Base-by-base conservation (phyloP, 2,329 filamentous ascomycete genomes). In the Fusarium sp. region DNA sequence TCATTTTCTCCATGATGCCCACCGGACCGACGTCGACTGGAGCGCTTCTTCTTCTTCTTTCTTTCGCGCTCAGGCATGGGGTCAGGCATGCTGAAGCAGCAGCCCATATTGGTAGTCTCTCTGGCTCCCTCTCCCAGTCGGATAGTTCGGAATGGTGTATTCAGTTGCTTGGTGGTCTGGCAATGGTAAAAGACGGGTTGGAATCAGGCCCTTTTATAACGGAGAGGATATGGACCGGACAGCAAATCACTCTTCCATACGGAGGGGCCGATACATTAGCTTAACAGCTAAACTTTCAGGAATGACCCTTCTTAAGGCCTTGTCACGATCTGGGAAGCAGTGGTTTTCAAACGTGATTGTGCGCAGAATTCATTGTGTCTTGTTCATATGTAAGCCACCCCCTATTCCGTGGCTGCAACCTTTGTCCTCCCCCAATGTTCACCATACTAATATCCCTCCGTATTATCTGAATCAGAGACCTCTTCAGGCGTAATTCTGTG, bases 41-140 rank as follows among this genome's bases (percentile, higher is more conserved):
- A 63, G 38, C 33, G 37, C n/a, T 54, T 40, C n/a, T 14, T 17
- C 38, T 40, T 43, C 40, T 22, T 45, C 40, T 22, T 45, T 20
- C n/a, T 11, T 43, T 50, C 33, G 20, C 35, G 33, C 6, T 11
- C 22, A 17, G 50, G 25, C 17, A 11, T 35, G 4, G 50, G 47
- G 15, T 56, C 52, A 4, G 67, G 43, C 58, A 56, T 59, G 50
- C 72, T 72, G 10, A 38, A 54, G 20, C 33, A 72, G 20, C 65
- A 62, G 12, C 72, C 72, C 72, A 74, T 72, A 4, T 25, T 56
- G 43, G 2, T 30, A 4, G 22, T 52, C 6, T 35, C 17, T 12
- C 22, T 27, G 2, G n/a, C 30, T 12, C 22, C 45, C 45, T 50
- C 45, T 27, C 45, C 22, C 8, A 27, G 10, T 45, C 6, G 14